Evolutionary conservation across 345 rosid genomes (phyloP), one percentile per base, ranked within the genome.

Genomic region (Heritiera fomes): DNA sequence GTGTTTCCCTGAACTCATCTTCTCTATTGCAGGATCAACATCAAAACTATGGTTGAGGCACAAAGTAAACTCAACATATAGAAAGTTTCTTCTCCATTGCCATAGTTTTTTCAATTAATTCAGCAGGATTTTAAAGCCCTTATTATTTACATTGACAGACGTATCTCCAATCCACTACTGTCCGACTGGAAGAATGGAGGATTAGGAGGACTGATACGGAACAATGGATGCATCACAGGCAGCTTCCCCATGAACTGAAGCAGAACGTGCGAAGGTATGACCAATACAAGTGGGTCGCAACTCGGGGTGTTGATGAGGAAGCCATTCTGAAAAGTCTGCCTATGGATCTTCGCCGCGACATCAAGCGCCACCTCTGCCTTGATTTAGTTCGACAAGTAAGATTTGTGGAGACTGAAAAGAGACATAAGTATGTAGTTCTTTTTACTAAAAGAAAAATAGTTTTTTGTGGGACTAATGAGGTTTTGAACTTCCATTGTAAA

Each of bases 351-450:
- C 84, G 88, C 1, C 78, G 88, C 14, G 86, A 74, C 80, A 89
- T 89, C 81, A 91, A 87, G 63, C 84, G 91, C n/a, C 90, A 87
- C 60, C 92, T 91, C 68, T 89, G 92, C 80, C 87, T 91, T 47
- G 88, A 89, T 75, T 82, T 89, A 56, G 91, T 89, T 45, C 83
- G 92, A 56, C 86, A 80, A 78, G 90, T 88, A 80, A 64, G 86
- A 70, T 32, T n/a, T 23, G 28, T 23, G 28, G 28, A 23, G 28
- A 23, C 28, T 23, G 28, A 23, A 23, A 23, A 23, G 0, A 23
- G 28, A 23, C 28, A 23, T 23, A 23, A 0, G 28, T 23, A 23
- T 23, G 28, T 23, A 23, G 28, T 23, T 23, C 28, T 23, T 23
- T 23, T 23, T 23, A 23, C 28, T 23, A 23, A 23, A 23, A 23